Evolutionary conservation across 352 stramenopile genomes (phyloP).

Genomic region (Phytophthora pseudosyringae): DNA sequence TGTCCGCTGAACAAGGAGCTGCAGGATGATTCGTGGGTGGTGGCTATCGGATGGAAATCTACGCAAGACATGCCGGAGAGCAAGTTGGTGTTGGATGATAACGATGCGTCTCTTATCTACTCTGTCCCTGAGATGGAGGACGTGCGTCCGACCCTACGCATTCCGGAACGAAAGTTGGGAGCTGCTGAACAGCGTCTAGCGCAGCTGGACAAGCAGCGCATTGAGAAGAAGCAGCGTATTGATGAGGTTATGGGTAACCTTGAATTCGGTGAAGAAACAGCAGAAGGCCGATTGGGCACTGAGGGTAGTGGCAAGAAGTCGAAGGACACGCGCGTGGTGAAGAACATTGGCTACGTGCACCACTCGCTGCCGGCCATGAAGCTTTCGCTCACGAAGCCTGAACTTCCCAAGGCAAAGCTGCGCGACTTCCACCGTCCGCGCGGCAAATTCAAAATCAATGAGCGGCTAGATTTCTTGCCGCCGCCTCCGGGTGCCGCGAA

Average conservation of each 20-base stretch:
- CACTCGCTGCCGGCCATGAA: conserved; percentile 90
- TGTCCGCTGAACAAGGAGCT: conserved; percentile 77
- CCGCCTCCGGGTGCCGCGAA: conserved; percentile 52
- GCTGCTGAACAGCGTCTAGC: conserved; percentile 75
- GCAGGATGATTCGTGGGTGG: conserved; percentile 73
- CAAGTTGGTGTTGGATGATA: conserved; percentile 84
- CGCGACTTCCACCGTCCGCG: conserved; percentile 85
- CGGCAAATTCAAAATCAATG: conserved; percentile 89
- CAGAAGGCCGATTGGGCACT: conserved; percentile 62
- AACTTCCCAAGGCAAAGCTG: conserved; percentile 82
- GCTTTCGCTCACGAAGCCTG: conserved; percentile 84
- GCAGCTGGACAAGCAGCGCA: conserved; percentile 75
- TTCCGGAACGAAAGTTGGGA: conserved; percentile 83
- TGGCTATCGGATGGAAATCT: conserved; percentile 81
- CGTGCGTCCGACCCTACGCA: conserved; percentile 78
- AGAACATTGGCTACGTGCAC: conserved; percentile 86
- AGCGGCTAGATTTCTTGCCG: conserved; percentile 59
- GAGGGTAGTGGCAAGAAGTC: conserved; percentile 80
- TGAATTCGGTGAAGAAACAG: conserved; percentile 79
- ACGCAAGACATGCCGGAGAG: conserved; percentile 84
- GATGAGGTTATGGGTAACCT: conserved; percentile 83
- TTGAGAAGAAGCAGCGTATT: conserved; percentile 85
- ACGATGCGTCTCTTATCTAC: conserved; percentile 81
- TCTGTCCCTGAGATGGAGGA: conserved; percentile 82
- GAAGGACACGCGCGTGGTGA: conserved; percentile 86